These are phyloP conservation scores for Globisporangium heterothallicum DNA, from an alignment of 352 stramenopile species.

Conservation along the genomic window DNA sequence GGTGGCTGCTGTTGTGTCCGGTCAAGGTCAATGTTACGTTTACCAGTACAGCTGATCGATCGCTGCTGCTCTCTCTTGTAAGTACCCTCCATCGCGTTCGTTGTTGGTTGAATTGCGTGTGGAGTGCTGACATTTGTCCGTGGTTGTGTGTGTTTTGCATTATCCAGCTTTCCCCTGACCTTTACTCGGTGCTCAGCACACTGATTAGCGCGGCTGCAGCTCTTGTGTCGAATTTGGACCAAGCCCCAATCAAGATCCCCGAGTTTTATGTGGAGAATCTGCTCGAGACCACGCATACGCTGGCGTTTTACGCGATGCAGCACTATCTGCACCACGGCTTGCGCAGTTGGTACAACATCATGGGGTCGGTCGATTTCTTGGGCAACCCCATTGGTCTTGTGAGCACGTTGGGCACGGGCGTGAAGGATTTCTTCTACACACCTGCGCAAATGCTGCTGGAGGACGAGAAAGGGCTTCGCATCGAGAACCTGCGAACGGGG, in stretches of 20 bases:
- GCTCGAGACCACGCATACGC: slow-evolving; percentile 79
- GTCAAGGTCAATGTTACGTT: slow-evolving; percentile 87
- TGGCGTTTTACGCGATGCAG: slow-evolving; percentile 84
- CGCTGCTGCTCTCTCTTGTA: slow-evolving; percentile 75
- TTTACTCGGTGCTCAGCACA: slow-evolving; percentile 73
- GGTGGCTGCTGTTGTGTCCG: slow-evolving; percentile 77
- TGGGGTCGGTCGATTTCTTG: slow-evolving; percentile 87
- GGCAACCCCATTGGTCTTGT: slow-evolving; percentile 89
- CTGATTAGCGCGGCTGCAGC: slow-evolving; percentile 76
- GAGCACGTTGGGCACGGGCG: slow-evolving; percentile 82
- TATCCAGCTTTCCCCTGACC: slow-evolving; percentile 61
- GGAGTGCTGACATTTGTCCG: slow-evolving; percentile 4
- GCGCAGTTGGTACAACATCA: slow-evolving; percentile 84
- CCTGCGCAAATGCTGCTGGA: slow-evolving; percentile 90
- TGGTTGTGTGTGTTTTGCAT: slow-evolving; percentile 1
- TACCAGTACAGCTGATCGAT: slow-evolving; percentile 76
- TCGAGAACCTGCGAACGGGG: slow-evolving; percentile 81
- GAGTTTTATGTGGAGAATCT: slow-evolving; percentile 89
- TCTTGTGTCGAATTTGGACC: slow-evolving; percentile 80
- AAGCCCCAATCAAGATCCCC: slow-evolving; percentile 83
- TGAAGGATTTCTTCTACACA: slow-evolving; percentile 95
- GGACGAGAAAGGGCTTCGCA: slow-evolving; percentile 80
- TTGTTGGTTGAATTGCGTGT: not conserved
- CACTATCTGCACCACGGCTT: slow-evolving; percentile 83
- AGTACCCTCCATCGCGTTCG: slow-evolving; percentile 3